Conservation (phyloP, 768 basidiomycete species). For the Jaapia argillacea region DNA sequence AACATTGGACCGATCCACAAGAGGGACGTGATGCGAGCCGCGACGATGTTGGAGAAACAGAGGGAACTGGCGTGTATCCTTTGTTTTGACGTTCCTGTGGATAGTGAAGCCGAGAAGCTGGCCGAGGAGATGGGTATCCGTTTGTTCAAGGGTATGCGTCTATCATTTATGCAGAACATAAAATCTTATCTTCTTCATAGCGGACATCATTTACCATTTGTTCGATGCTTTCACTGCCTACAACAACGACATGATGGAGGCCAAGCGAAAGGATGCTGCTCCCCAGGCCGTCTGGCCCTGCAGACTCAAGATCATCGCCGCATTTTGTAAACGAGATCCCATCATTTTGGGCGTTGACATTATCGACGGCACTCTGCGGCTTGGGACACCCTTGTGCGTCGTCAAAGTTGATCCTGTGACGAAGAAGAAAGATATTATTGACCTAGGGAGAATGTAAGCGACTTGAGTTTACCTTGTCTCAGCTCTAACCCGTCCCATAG, state of each 20-base stretch:
- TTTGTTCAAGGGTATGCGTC: slow-evolving; percentile 79
- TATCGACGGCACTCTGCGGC: slow-evolving; percentile 79
- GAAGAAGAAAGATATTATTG: slow-evolving; percentile 83
- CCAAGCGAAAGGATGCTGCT: slow-evolving; percentile 86
- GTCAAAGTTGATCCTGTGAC: slow-evolving; percentile 85
- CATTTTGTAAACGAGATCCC: slow-evolving; percentile 93
- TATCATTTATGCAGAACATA: not conserved
- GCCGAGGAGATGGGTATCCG: slow-evolving; percentile 93
- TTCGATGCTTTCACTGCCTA: slow-evolving; percentile 96
- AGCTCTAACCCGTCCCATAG: slow-evolving; percentile 26
- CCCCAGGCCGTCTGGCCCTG: slow-evolving; percentile 97
- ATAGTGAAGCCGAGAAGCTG: slow-evolving; percentile 84
- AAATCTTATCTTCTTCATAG: slow-evolving; percentile 29
- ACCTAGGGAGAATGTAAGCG: slow-evolving; percentile 88
- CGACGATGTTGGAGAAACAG: slow-evolving; percentile 92
- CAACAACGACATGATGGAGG: slow-evolving; percentile 84
- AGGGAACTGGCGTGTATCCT: slow-evolving; percentile 93
- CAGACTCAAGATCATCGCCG: slow-evolving; percentile 84
- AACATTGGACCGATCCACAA: slow-evolving; percentile 97
- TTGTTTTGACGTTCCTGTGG: slow-evolving; percentile 92
- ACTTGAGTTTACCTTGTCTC: not conserved
- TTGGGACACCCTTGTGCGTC: slow-evolving; percentile 93
- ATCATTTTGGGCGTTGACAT: slow-evolving; percentile 97
- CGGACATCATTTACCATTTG: slow-evolving; percentile 97
- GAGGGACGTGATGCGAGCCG: slow-evolving; percentile 86